Base-by-base conservation (phyloP, 257 asterid species). In the Plantago major region DNA sequence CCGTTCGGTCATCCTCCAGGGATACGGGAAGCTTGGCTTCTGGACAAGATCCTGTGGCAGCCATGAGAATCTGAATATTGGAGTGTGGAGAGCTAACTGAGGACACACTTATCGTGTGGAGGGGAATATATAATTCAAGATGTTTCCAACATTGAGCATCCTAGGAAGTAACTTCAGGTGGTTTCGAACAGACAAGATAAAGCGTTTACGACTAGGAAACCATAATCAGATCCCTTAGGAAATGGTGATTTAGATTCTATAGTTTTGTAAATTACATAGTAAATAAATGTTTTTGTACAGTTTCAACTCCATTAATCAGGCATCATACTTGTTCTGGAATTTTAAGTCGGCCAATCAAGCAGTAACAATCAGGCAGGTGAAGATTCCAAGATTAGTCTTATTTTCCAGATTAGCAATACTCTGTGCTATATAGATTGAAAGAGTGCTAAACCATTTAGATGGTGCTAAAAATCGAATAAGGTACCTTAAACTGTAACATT, bases 21-120 rank as follows among this genome's bases (percentile, higher is more conserved):
- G 50, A 8, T 10, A 49, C 60, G 18, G 67, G 61, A 30, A 56
- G 60, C 62, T 75, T 64, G 67, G 64, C 62, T 45, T 77, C 74
- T 30, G 57, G 42, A 62, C 60, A 64, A 30, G 76, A 17, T 28
- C 46, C 62, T 40, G 76, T 30, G 50, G 73, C n/a, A 60, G 67
- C 67, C 81, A 78, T 71, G 40, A 18, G 44, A 30, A 18, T 60
- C 33, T 43, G 62, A 49, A 5, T 19, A 11, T 7, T 58, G 78
- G 81, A 73, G 89, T 76, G 94, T 82, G 89, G 82, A 45, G 52
- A 69, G 50, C 45, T 22, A 58, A 49, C 69, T 54, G 46, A 58
- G 54, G 58, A 67, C 83, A 70, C 70, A 9, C 75, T 55, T 56
- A 64, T 62, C 62, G 60, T 50, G 55, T 67, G 73, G 28, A 65